Base-by-base conservation (phyloP, 225 moss, liverwort and hornwort species). In the Asterella californica region DNA sequence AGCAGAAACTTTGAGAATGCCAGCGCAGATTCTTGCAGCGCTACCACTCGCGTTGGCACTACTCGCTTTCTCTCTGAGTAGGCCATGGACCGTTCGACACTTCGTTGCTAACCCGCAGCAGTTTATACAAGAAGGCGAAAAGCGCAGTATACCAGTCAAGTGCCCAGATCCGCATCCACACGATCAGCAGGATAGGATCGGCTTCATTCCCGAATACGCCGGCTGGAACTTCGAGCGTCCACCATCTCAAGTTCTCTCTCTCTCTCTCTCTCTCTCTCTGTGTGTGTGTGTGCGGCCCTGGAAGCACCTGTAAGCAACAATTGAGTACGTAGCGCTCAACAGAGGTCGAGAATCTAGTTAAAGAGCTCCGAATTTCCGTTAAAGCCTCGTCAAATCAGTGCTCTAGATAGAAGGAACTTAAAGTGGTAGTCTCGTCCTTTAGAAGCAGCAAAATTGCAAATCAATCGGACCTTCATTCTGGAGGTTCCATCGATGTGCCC, bases 171-270 rank as follows among this genome's bases (percentile, higher is more conserved):
- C 32, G 14, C 14, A 32, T 1, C 12, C 0, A 10, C 10, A 63
- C 22, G 42, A 42, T 3, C 22, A n/a, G 27, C 72, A 15, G 25
- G 70, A 70, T 46, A 42, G 19, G 22, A 72, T 72, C 27, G 72
- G 72, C n/a, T 72, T 72, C 72, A 47, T 72, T 29, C 55, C 55
- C 12, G 75, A 75, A 17, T 75, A 75, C 36, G 75, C 75, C 32
- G 75, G 75, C 75, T 76, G 75, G 75, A 76, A 21, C 33, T 36
- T 76, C 55, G 54, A 55, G 55, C 57, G 34, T 22, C 15, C 75
- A 29, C 27, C 38, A 55, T 76, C 75, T 36, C 33, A 55, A 57
- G 75, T 76, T 22, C 34, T 76, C 37, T 73, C 17, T 33, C 75
- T 45, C 45, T 38, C n/a, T n/a, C n/a, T n/a, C n/a, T n/a, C n/a